phyloP scores from a whole-genome alignment of 108 stramenopile species.

The Asterionellopsis glacialis region DNA sequence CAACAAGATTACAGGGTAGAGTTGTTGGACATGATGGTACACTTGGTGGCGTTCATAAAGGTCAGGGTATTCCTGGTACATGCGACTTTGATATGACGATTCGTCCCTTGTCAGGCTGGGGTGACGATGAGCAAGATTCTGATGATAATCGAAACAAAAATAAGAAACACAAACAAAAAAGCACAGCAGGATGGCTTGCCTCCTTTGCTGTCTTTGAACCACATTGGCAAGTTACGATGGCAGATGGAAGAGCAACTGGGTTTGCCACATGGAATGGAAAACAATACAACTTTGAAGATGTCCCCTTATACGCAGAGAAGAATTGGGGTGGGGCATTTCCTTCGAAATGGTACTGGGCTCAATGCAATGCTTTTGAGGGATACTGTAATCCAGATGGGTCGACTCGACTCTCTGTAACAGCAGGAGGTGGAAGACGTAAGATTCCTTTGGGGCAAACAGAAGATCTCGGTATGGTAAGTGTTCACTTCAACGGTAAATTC shows the following conservation, averaged over 20 bases:
- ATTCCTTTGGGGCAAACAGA: constrained; percentile 69
- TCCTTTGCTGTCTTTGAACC: constrained; percentile 79
- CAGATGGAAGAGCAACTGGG: constrained; percentile 73
- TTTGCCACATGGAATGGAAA: constrained; percentile 62
- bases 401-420: constrained; percentile 53
- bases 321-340: constrained; percentile 89
- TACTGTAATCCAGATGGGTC: constrained; percentile 6
- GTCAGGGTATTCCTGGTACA: constrained; percentile 32
- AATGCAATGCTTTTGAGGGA: constrained; percentile 81
- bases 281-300: constrained; percentile 58
- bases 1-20: constrained; percentile 56
- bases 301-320: constrained; percentile 88
- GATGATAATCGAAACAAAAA: no score
- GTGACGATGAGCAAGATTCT: constrained; percentile 31
- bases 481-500: constrained; percentile 77
- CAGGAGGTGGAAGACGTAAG: constrained; percentile 75
- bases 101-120: constrained; percentile 47
- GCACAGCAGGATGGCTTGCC: constrained; percentile 81
- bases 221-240: constrained; percentile 88
- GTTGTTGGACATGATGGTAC: constrained; percentile 70
- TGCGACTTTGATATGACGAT: constrained; percentile 67
- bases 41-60: constrained; percentile 50
- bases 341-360: constrained; percentile 85
- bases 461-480: constrained; percentile 57
- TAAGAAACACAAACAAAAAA: constrained; percentile 34